Evolutionary conservation across 2,329 filamentous ascomycete genomes (phyloP), one percentile per base, ranked within the genome.

Genomic region (Daldinia sp.): DNA sequence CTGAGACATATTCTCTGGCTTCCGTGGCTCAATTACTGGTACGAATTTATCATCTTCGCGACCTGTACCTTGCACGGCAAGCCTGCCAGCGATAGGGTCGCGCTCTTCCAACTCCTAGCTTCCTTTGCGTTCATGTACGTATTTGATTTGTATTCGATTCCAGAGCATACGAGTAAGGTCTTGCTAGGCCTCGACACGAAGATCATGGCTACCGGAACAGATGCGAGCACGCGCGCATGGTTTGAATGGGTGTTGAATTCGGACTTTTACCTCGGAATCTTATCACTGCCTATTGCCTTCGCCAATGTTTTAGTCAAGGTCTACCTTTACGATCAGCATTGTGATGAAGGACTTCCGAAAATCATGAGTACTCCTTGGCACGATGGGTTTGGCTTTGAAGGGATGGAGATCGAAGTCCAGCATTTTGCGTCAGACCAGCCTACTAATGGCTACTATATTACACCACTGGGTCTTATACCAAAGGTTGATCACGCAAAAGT

Each of bases 11-110:
- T 50, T 18, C 46, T 50, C 46, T 50, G 46, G 46, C 46, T 50
- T 30, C 46, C 26, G 46, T 50, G 46, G 46, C 26, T 50, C 26
- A 50, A 50, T 30, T 50, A 50, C 26, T 50, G 46, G 46, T 50
- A 50, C 46, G 46, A 50, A 30, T 50, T 30, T 18, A n/a, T 50
- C 46, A 50, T 50, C 46, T 50, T 50, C 26, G 13, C 7, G 26
- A 50, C 46, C 46, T 50, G 46, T 15, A 30, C 46, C 7, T 50
- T 13, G 46, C 46, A 50, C 15, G 46, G 46, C 1, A 50, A 50
- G 46, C 46, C 46, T 50, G 46, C 46, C 6, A 50, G 46, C 46
- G 30, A 50, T 15, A 50, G 46, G 18, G 46, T 50, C 26, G 46
- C 46, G 13, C 46, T 50, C 26, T 50, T 50, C 1, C 46, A 50